phyloP scores from a whole-genome alignment of 164 flowering plant genomes.

The Magnolia officinalis region DNA sequence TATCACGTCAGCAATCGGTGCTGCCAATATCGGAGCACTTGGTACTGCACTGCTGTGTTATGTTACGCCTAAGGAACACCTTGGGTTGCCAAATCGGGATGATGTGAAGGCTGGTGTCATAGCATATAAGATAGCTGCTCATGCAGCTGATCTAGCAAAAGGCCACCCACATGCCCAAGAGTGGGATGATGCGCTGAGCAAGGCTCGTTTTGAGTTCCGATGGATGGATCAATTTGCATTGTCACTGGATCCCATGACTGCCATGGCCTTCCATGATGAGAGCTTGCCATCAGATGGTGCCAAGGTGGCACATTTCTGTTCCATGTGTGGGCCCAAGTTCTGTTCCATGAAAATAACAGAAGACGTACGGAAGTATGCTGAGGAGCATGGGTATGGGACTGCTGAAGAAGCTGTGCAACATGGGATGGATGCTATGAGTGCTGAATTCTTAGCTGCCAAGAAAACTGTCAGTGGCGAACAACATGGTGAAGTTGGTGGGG shows the following conservation, averaged over 20 bases:
- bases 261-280: conserved; percentile 97
- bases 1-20: conserved; percentile 98
- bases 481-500: conserved; percentile 95
- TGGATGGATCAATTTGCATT: conserved; percentile 99
- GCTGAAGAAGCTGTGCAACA: conserved; percentile 82
- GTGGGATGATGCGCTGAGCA: conserved; percentile 99
- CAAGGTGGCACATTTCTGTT: conserved; percentile 98
- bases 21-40: conserved; percentile 99
- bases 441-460: conserved; percentile 83
- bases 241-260: conserved; percentile 94
- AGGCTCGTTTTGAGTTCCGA: conserved; percentile 94
- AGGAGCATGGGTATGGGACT: conserved; percentile 94
- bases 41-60: conserved; percentile 99
- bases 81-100: conserved; percentile 94
- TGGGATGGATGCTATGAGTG: conserved; percentile 99
- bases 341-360: conserved; percentile 99
- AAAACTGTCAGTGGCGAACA: conserved; percentile 96
- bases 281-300: conserved; percentile 96
- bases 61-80: conserved; percentile 98
- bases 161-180: conserved; percentile 92
- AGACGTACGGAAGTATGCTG: conserved; percentile 95
- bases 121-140: conserved; percentile 98
- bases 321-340: conserved; percentile 99
- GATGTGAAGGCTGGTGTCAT: conserved; percentile 99
- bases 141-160: conserved; percentile 98